Conservation (phyloP, 768 basidiomycete species). For the Tylopilus sp. region DNA sequence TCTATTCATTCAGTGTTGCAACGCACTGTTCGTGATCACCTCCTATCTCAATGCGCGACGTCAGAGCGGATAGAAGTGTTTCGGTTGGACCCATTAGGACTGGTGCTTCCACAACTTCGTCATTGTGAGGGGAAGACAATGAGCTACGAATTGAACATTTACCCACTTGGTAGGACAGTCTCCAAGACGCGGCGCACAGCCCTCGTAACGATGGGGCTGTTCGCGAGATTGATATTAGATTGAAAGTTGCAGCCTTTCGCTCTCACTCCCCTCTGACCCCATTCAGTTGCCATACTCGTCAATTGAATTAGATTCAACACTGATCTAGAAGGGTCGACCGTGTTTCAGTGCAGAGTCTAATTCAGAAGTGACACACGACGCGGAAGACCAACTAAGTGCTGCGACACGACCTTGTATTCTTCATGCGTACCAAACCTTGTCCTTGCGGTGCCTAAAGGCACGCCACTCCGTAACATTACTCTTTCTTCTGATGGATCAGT, state of each 20-base stretch:
- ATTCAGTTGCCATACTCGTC: conserved; percentile 2
- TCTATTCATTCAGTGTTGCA: not conserved
- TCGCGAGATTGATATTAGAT: conserved; percentile 15
- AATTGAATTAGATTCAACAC: conserved; percentile 9
- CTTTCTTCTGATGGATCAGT: conserved; percentile 17
- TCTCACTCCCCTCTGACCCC: conserved; percentile 11
- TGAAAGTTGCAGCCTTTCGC: conserved; percentile 3
- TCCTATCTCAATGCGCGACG: not conserved
- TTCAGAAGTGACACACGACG: conserved; percentile 2
- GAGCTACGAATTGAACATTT: not conserved
- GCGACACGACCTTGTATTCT: conserved; percentile 9
- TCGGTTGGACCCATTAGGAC: conserved; percentile 10
- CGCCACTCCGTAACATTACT: conserved; percentile 15
- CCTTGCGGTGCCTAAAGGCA: conserved; percentile 31
- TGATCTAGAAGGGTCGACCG: conserved; percentile 7
- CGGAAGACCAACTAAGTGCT: not conserved
- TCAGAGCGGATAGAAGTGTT: conserved; percentile 9
- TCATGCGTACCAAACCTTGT: conserved; percentile 22
- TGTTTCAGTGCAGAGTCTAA: conserved; percentile 7
- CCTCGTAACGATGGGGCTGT: conserved; percentile 4
- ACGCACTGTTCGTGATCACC: not conserved
- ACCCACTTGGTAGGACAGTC: conserved; percentile 1
- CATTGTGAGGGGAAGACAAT: conserved; percentile 2
- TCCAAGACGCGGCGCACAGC: conserved; percentile 17
- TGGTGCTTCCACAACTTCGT: not conserved